Conservation (phyloP, 75 land plant species). For the Selaginella moellendorffii region DNA sequence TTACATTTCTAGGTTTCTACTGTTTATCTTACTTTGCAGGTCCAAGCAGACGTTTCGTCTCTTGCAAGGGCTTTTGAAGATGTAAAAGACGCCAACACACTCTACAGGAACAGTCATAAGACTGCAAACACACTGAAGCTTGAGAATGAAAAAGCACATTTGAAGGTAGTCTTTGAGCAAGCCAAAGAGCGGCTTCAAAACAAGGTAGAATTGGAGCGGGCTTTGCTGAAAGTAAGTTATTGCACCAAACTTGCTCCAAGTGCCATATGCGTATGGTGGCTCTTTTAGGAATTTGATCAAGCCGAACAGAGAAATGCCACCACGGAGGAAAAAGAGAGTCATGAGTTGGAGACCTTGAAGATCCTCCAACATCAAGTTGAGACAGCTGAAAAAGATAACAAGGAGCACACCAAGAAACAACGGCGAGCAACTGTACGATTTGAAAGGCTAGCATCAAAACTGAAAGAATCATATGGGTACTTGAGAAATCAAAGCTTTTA, state of each 20-base stretch:
- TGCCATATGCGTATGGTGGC: background rate
- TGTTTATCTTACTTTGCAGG: no score
- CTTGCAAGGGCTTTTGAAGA: slow-evolving; percentile 14
- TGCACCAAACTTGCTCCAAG: background rate
- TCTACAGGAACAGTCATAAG: slow-evolving; percentile 12
- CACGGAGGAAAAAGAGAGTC: slow-evolving; percentile 12
- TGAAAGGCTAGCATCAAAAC: slow-evolving; percentile 11
- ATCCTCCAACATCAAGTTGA: slow-evolving; percentile 18
- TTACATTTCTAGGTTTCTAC: no score
- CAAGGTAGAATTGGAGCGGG: slow-evolving; percentile 1
- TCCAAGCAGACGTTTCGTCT: slow-evolving; percentile 5
- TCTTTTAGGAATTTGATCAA: slow-evolving; percentile 14
- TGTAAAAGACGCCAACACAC: slow-evolving; percentile 16
- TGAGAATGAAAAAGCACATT: slow-evolving; percentile 7
- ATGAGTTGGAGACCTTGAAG: slow-evolving; percentile 1
- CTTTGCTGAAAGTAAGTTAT: slow-evolving; percentile 2
- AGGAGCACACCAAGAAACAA: slow-evolving; percentile 20
- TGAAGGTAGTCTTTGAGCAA: slow-evolving; percentile 4
- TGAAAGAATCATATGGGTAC: slow-evolving; percentile 17
- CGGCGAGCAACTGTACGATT: slow-evolving; percentile 19
- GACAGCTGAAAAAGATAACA: slow-evolving; percentile 14
- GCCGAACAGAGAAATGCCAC: slow-evolving; percentile 11
- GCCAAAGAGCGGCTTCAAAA: background rate
- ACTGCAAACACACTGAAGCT: slow-evolving; percentile 7
- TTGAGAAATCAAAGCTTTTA: no score